Conservation (phyloP, 1,284 basidiomycete species). For the Fomes fomentarius region DNA sequence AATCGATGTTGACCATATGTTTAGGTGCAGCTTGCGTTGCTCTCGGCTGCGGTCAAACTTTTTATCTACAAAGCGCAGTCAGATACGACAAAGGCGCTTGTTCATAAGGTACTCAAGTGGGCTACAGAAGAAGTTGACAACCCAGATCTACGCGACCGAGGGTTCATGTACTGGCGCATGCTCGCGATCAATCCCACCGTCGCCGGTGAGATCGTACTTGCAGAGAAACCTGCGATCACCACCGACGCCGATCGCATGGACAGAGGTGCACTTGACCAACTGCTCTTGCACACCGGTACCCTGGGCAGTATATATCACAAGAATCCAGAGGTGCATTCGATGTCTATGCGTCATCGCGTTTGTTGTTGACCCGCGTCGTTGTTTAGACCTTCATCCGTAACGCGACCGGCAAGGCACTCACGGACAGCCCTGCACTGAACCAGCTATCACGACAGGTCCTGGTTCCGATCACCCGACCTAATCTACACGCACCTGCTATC, state of each 20-base stretch:
- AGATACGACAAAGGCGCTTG: constrained; percentile 86
- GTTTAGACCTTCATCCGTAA: constrained; percentile 82
- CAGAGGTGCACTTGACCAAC: constrained; percentile 89
- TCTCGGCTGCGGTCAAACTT: constrained; percentile 96
- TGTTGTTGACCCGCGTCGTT: neutral
- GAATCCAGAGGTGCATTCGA: constrained; percentile 73
- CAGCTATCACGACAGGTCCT: constrained; percentile 71
- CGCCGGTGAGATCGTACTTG: constrained; percentile 90
- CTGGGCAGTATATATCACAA: constrained; percentile 88
- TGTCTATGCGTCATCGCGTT: constrained; percentile 2
- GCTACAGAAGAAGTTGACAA: constrained; percentile 98
- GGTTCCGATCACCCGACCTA: constrained; percentile 58
- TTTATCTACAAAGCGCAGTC: constrained; percentile 92
- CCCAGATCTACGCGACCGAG: constrained; percentile 94
- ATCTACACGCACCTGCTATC: constrained; percentile 51
- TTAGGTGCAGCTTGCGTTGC: constrained; percentile 92
- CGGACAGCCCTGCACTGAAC: constrained; percentile 81
- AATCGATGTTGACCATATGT: neutral
- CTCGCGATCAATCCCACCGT: constrained; percentile 91
- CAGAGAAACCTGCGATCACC: constrained; percentile 95
- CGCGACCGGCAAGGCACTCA: constrained; percentile 71
- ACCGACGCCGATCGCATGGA: constrained; percentile 98
- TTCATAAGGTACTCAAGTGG: constrained; percentile 96
- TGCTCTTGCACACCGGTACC: constrained; percentile 82
- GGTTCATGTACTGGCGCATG: constrained; percentile 99